phyloP scores from a whole-genome alignment of 208 protist genomes.

The Leishmania aethiopica region DNA sequence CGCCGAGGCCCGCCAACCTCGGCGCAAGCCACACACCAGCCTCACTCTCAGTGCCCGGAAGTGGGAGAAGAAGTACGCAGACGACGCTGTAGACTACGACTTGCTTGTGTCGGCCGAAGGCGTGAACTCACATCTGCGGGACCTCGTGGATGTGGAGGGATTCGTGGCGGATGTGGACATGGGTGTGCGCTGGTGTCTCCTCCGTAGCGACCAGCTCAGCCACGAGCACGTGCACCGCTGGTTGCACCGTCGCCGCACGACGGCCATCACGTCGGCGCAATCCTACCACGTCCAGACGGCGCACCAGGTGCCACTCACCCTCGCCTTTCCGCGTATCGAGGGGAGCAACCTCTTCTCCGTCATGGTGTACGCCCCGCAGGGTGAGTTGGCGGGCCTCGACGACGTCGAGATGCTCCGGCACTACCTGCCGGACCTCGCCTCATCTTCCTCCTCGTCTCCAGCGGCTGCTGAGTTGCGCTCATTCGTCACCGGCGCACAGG shows the following conservation, averaged over 20 bases:
- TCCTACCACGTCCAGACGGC: slow-evolving; percentile 61
- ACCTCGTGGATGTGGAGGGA: slow-evolving; percentile 87
- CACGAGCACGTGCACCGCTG: slow-evolving; percentile 84
- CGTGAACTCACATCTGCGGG: slow-evolving; percentile 74
- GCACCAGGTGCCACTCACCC: slow-evolving; percentile 56
- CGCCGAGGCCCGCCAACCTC: slow-evolving; percentile 12
- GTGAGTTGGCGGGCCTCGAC: slow-evolving; percentile 49
- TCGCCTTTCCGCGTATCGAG: slow-evolving; percentile 76
- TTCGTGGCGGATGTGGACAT: slow-evolving; percentile 79
- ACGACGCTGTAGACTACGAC: slow-evolving; percentile 82
- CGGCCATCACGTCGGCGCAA: slow-evolving; percentile 29
- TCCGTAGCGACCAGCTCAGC: slow-evolving; percentile 50
- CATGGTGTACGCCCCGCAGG: slow-evolving; percentile 78
- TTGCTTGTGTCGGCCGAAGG: slow-evolving; percentile 84
- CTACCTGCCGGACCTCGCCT: slow-evolving; percentile 42
- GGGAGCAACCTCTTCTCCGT: slow-evolving; percentile 73
- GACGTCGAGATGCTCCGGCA: slow-evolving; percentile 48
- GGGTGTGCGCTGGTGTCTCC: slow-evolving; percentile 74
- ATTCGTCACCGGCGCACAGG: slow-evolving; percentile 35
- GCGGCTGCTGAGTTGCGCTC: slow-evolving; percentile 32
- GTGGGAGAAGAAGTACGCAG: slow-evolving; percentile 74
- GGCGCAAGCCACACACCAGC: slow-evolving; percentile 51
- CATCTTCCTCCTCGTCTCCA: slow-evolving; percentile 7
- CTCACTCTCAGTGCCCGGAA: slow-evolving; percentile 72
- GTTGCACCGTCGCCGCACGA: slow-evolving; percentile 61